These are phyloP conservation scores for Salix exigua DNA, from an alignment of 345 rosid species.

Conservation along the genomic window DNA sequence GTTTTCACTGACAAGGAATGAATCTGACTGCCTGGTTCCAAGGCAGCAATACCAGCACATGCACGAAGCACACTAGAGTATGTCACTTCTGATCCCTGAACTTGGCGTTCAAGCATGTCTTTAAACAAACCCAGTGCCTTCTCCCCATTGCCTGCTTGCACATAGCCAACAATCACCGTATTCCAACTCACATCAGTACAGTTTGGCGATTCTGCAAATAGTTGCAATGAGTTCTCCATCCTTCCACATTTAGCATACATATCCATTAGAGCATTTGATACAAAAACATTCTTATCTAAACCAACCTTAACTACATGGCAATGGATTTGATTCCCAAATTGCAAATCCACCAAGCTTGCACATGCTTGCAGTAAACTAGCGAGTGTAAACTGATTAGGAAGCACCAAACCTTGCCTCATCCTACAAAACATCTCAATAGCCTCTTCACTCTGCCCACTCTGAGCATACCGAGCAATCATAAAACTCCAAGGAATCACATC, in stretches of 20 bases:
- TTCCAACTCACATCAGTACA: constrained; percentile 79
- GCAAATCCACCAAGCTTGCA: constrained; percentile 41
- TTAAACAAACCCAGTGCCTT: constrained; percentile 64
- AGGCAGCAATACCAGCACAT: constrained; percentile 71
- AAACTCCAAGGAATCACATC: constrained; percentile 89
- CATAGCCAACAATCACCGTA: constrained; percentile 75
- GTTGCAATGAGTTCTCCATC: constrained; percentile 52
- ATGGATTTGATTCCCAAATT: constrained; percentile 68
- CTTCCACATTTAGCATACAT: constrained; percentile 71
- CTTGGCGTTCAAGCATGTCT: constrained; percentile 47
- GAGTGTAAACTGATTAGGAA: constrained; percentile 72
- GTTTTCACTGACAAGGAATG: constrained; percentile 61
- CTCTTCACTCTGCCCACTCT: constrained; percentile 42
- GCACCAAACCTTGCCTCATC: constrained; percentile 59
- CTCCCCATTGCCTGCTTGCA: constrained; percentile 42
- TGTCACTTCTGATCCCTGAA: constrained; percentile 68
- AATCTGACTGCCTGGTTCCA: constrained; percentile 68
- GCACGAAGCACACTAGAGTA: constrained; percentile 71
- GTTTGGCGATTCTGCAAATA: constrained; percentile 45
- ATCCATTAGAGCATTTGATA: constrained; percentile 76
- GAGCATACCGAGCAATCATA: constrained; percentile 77
- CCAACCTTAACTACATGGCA: constrained; percentile 54
- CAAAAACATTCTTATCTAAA: constrained; percentile 48
- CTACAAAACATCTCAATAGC: constrained; percentile 56
- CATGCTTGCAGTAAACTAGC: constrained; percentile 72